Evolutionary conservation across 345 rosid genomes (phyloP).

Genomic region (Rubroshorea leprosula): DNA sequence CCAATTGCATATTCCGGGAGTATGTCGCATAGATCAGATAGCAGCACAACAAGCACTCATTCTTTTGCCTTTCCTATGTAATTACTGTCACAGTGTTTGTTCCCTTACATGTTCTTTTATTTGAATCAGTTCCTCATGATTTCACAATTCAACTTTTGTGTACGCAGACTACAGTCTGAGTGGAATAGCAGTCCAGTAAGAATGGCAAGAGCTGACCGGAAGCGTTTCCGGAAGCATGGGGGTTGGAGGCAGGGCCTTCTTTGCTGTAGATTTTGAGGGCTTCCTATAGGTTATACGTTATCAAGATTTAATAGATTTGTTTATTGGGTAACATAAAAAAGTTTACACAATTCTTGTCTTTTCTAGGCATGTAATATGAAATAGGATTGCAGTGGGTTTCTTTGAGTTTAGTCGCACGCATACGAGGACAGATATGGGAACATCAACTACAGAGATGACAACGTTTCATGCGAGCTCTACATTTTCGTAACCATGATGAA

Average conservation of each 20-base stretch:
- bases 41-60: slow-evolving; percentile 88
- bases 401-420: slow-evolving; percentile 18
- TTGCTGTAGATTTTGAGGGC: slow-evolving; percentile 86
- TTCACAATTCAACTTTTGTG: background rate
- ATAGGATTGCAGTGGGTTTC: slow-evolving; percentile 24
- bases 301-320: slow-evolving; percentile 8
- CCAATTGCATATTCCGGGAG: slow-evolving; percentile 66
- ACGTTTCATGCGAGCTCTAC: too few relatives aligned
- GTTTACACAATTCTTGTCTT: background rate
- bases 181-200: slow-evolving; percentile 93
- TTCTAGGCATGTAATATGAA: slow-evolving; percentile 17
- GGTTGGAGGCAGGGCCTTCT: slow-evolving; percentile 61
- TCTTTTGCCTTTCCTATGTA: slow-evolving; percentile 96
- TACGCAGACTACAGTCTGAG: slow-evolving; percentile 72
- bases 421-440: slow-evolving; percentile 9
- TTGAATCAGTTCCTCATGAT: background rate
- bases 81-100: slow-evolving; percentile 8
- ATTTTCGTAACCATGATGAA: too few relatives aligned
- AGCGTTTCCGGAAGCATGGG: slow-evolving; percentile 41
- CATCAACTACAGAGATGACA: too few relatives aligned
- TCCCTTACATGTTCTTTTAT: background rate
- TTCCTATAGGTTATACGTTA: slow-evolving; percentile 25
- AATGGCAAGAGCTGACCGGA: slow-evolving; percentile 71
- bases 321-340: slow-evolving; percentile 13
- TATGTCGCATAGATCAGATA: slow-evolving; percentile 75